Base-by-base conservation (phyloP, 495 filamentous ascomycete genomes). In the Evansstolkia leycettana region DNA sequence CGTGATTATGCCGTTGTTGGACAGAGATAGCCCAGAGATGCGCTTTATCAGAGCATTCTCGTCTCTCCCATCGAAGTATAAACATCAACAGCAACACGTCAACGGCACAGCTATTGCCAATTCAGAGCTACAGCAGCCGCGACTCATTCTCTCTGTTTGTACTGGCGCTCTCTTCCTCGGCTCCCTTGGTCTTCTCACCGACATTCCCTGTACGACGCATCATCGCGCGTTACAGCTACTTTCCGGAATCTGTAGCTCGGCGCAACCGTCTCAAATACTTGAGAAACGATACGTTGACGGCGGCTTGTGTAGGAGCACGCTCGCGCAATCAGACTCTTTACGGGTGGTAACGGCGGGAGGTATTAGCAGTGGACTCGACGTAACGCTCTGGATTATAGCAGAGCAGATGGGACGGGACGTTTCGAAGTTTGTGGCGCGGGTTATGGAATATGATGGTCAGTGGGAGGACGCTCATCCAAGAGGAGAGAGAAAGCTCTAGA, bases 281-380 rank as follows among this genome's bases (percentile, higher is more conserved):
- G 80, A 86, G 40, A 77, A 81, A 50, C 69, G 82, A 45, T 86
- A 84, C 43, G 72, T 87, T 7, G 81, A 87, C 48, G 77, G 73
- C 5, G 68, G 71, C 39, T 64, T 84, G 64, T n/a, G n/a, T n/a
- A n/a, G n/a, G n/a, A n/a, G n/a, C n/a, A n/a, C n/a, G n/a, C n/a
- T n/a, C n/a, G 20, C 9, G 5, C 20, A 23, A 23, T 4, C 5
- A 23, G 20, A 23, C 4, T 67, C 69, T 19, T 68, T 88, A 50
- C 68, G 78, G 41, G 70, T 92, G 29, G 72, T 92, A 42, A 89
- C 84, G 23, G 69, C 67, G 51, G 82, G 83, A 36, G 84, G 84
- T 32, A 64, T 84, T 34, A 78, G 76, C 41, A 74, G 76, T 51
- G 84, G 84, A 40, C 57, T 89, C 19, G 84, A 92, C 64, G 84